Base-by-base conservation (phyloP, 768 basidiomycete genomes). In the Podaxis pistillaris region DNA sequence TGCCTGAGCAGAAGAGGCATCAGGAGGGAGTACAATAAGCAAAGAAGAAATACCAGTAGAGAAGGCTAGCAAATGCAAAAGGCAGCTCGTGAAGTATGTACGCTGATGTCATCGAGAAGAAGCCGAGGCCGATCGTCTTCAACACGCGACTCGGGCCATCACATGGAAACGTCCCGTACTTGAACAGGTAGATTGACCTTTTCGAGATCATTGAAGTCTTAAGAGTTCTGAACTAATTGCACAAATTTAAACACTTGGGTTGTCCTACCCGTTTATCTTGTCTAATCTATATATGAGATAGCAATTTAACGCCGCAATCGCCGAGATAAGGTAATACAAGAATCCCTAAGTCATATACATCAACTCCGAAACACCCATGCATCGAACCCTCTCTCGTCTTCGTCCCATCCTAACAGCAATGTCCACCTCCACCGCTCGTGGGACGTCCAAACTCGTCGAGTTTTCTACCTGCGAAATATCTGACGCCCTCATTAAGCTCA, bases 381-480 rank as follows among this genome's bases (percentile, higher is more conserved):
- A 52, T 11, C 58, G 19, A 30, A 65, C 68, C 38, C 62, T 70
- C 44, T 44, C 68, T 40, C 64, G 63, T 54, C 61, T 69, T 44
- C 57, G 46, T 28, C 64, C 63, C 6, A 60, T 65, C 12, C 52
- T 65, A 8, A 58, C 56, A 19, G 60, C 63, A 22, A 70, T 70
- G 68, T 66, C 68, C 40, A 47, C 56, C 15, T 26, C 50, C 9
- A n/a, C 50, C 2, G 22, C 56, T 12, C 62, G 64, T 19, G 63
- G 24, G 11, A 61, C 67, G 24, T 69, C 71, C 40, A 60, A 53
- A n/a, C 71, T 78, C 17, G 67, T 72, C 15, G 62, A 69, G 1
- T 86, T 85, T 70, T 86, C 91, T 5, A 83, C 90, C 52, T 93
- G 91, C 76, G 92, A 96, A 76, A 78, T 96, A 7, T 94, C 94